Conservation (phyloP, 768 basidiomycete genomes). For the Lactarius quietus region DNA sequence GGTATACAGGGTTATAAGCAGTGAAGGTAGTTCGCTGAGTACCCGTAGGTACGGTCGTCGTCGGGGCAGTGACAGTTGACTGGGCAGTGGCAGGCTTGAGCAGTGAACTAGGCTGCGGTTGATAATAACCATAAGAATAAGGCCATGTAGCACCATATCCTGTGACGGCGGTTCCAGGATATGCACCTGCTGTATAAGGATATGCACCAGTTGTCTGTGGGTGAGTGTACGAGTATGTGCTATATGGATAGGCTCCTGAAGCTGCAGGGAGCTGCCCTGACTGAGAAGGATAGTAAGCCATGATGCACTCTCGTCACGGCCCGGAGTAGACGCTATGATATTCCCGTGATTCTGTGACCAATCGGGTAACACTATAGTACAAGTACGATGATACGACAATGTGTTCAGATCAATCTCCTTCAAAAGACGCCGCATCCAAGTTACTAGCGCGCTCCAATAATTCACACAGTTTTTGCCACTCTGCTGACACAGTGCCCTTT, state of each 20-base stretch:
- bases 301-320: conserved; percentile 9
- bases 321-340: background rate
- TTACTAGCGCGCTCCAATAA: conserved; percentile 73
- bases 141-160: conserved; percentile 63
- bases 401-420: conserved; percentile 31
- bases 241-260: conserved; percentile 61
- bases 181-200: conserved; percentile 46
- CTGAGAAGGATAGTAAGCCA: conserved; percentile 35
- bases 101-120: conserved; percentile 26
- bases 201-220: conserved; percentile 47
- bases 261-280: conserved; percentile 33
- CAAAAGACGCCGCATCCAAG: conserved; percentile 50
- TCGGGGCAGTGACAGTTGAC: conserved; percentile 22
- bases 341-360: background rate
- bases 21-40: conserved; percentile 29
- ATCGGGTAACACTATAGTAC: background rate
- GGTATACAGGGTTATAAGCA: conserved; percentile 42
- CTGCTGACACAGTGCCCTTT: conserved; percentile 58
- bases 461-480: conserved; percentile 66
- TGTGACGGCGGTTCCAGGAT: conserved; percentile 59
- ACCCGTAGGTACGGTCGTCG: conserved; percentile 24
- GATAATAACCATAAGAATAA: conserved; percentile 60
- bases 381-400: background rate
- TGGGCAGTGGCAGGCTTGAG: conserved; percentile 28
- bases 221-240: conserved; percentile 44